Percentiles rank a stretch among this genome's conserved stretches.
Conservation (phyloP, 495 filamentous ascomycete genomes). For the Thermothielavioides terrestris region DNA sequence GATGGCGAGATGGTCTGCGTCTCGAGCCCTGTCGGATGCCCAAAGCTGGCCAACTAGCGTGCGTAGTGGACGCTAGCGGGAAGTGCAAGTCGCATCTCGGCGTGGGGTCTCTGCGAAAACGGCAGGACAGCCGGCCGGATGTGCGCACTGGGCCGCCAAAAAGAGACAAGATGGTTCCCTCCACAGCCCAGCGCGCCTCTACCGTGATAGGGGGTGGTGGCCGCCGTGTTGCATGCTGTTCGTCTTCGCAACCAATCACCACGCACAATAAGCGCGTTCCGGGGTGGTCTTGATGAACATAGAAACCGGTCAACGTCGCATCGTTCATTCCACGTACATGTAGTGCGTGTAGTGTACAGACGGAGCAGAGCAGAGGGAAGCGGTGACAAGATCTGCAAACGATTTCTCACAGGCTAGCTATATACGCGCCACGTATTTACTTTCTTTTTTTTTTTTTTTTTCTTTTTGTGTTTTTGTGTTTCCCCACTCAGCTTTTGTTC, state of each 20-base stretch:
- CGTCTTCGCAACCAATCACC: conserved; percentile 1
- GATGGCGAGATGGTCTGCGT: background rate
- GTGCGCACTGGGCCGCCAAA: background rate
- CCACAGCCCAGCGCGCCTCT: background rate
- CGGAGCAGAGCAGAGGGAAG: too few relatives aligned
- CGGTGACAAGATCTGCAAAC: background rate
- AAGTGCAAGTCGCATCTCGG: background rate
- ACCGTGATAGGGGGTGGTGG: background rate
- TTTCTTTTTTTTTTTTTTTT: background rate
- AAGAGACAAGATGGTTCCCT: background rate
- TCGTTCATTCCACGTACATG: too few relatives aligned
- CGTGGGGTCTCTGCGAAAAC: background rate
- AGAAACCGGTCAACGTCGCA: too few relatives aligned
- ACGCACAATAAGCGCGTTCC: conserved; percentile 8
- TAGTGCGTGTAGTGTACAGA: too few relatives aligned
- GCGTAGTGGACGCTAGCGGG: background rate
- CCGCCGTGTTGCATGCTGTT: background rate
- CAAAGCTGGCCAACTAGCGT: background rate
- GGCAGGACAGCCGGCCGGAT: background rate
- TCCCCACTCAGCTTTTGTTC: too few relatives aligned
- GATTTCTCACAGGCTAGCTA: background rate
- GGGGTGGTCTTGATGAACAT: background rate
- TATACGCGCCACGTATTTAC: background rate
- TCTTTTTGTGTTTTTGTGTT: background rate
- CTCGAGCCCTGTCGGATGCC: background rate